phyloP scores from a whole-genome alignment of 768 basidiomycete species.

The Collybiopsis confluens region DNA sequence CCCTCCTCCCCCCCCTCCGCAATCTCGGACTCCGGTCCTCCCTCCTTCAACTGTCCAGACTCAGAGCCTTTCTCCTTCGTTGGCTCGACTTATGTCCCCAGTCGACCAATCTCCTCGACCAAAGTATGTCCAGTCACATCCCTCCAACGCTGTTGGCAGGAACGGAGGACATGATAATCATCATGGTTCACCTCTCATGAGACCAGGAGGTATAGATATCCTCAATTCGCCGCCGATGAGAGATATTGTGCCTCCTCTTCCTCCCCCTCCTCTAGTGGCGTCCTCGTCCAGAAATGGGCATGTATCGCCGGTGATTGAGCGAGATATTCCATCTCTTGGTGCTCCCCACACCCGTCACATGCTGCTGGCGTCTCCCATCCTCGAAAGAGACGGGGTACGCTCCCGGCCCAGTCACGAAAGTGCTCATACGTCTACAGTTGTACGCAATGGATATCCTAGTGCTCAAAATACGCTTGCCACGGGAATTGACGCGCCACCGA shows the following conservation, averaged over 20 bases:
- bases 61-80: conserved; percentile 55
- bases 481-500: conserved; percentile 4
- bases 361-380: not conserved
- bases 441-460: conserved; percentile 1
- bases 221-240: conserved; percentile 8
- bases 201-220: conserved; percentile 5
- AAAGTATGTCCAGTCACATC: not conserved
- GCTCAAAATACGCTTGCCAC: not conserved
- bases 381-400: not conserved
- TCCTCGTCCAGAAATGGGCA: conserved; percentile 1
- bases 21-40: conserved; percentile 14
- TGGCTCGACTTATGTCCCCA: conserved; percentile 64
- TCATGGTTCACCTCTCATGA: conserved; percentile 4
- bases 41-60: conserved; percentile 38
- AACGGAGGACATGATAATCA: not conserved
- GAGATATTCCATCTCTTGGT: not conserved
- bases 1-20: conserved; percentile 12
- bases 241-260: not conserved
- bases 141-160: not conserved
- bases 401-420: not conserved
- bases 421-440: not conserved
- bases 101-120: conserved; percentile 10
- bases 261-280: not conserved
- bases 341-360: not conserved
- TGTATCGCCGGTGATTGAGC: not conserved